Evolutionary conservation across 495 filamentous ascomycete genomes (phyloP).

Genomic region (Tuber magnatum): DNA sequence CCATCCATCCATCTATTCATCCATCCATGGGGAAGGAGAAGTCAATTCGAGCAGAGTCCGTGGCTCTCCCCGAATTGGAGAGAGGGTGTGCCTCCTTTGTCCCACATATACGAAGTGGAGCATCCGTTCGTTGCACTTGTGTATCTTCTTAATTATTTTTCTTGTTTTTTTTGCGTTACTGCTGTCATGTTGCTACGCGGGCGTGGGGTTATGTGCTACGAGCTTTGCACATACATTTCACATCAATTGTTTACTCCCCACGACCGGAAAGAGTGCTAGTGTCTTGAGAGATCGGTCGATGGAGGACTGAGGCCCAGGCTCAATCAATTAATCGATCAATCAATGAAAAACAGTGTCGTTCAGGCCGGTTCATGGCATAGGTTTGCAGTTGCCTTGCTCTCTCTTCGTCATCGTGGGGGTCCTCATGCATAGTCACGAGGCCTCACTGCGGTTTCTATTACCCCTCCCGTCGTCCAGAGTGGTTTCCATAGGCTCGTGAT

Average conservation of each 20-base stretch:
- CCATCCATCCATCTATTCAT: neutral
- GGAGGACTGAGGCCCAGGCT: neutral
- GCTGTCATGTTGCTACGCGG: neutral
- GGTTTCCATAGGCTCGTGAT: neutral
- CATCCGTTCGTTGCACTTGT: neutral
- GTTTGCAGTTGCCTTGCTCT: neutral
- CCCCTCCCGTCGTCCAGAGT: neutral
- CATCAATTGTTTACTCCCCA: neutral
- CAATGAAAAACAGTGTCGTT: neutral
- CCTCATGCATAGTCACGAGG: neutral
- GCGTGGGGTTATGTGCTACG: neutral
- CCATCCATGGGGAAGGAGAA: neutral
- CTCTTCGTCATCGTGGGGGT: neutral
- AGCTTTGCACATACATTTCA: neutral
- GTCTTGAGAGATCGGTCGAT: neutral
- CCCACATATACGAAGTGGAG: neutral
- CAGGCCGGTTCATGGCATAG: neutral
- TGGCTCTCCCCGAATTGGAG: neutral
- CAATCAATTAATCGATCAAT: neutral
- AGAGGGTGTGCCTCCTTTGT: neutral
- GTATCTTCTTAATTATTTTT: slow-evolving; percentile 15
- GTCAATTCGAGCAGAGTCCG: neutral
- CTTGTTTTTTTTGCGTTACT: neutral
- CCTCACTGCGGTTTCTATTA: neutral
- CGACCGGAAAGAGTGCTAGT: neutral